Percentiles rank a stretch among this genome's conserved stretches.
phyloP scores from a whole-genome alignment of 176 grass and related monocot species.

The Thinopyrum elongatum region DNA sequence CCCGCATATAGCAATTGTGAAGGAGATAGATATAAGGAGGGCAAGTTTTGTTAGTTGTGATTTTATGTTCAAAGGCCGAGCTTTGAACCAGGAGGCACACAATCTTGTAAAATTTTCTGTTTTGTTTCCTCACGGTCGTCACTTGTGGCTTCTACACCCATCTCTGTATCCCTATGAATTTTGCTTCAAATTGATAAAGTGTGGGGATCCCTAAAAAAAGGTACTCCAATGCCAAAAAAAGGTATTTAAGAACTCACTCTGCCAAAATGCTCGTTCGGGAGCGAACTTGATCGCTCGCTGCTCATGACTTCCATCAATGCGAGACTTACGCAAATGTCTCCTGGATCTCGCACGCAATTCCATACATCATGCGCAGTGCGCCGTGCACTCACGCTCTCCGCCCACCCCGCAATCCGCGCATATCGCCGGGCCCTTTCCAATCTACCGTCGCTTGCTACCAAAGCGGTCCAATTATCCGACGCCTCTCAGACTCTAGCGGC shows the following conservation, averaged over 20 bases:
- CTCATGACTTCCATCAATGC: constrained; percentile 42
- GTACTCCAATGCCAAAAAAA: too few relatives aligned
- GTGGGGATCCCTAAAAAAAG: too few relatives aligned
- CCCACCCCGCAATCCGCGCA: background rate
- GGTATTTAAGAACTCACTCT: constrained; percentile 32
- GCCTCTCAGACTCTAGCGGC: background rate
- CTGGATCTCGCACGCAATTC: constrained; percentile 51
- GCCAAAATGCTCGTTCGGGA: background rate
- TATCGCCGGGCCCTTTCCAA: background rate
- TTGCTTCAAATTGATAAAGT: too few relatives aligned
- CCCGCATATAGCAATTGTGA: too few relatives aligned
- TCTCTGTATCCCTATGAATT: too few relatives aligned
- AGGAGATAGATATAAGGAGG: too few relatives aligned
- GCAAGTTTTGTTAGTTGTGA: too few relatives aligned
- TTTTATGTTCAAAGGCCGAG: too few relatives aligned
- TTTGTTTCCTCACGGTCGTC: too few relatives aligned
- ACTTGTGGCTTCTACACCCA: too few relatives aligned
- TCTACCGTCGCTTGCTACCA: background rate
- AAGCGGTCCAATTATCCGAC: background rate
- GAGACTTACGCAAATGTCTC: background rate
- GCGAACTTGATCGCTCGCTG: constrained; percentile 2
- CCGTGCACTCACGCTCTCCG: constrained; percentile 9
- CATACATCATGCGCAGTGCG: constrained; percentile 26
- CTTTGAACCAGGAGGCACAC: too few relatives aligned
- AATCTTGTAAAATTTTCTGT: too few relatives aligned